phyloP scores from a whole-genome alignment of 768 basidiomycete genomes.

The Boletus sensibilis region DNA sequence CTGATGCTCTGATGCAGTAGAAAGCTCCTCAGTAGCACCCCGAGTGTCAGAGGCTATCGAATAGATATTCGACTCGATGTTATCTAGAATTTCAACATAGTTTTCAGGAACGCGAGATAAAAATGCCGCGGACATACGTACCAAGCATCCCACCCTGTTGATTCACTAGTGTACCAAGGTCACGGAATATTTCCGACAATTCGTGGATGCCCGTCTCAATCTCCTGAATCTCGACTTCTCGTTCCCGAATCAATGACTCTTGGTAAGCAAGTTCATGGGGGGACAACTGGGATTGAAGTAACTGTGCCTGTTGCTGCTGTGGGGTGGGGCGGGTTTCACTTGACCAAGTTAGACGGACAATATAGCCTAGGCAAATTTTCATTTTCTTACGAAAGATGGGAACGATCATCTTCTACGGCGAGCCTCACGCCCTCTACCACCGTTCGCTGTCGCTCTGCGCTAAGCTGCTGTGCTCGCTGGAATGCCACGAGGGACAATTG shows the following conservation, averaged over 20 bases:
- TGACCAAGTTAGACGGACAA: conserved; percentile 7
- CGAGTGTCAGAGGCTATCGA: conserved; percentile 81
- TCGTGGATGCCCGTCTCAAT: conserved; percentile 98
- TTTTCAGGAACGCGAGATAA: not conserved
- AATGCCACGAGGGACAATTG: conserved; percentile 88
- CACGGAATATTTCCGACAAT: conserved; percentile 92
- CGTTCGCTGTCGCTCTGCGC: conserved; percentile 85
- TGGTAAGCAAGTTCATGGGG: conserved; percentile 94
- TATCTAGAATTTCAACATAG: conserved; percentile 52
- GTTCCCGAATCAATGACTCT: conserved; percentile 78
- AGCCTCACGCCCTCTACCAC: conserved; percentile 86
- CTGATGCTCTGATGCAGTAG: conserved; percentile 89
- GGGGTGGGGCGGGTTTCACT: conserved; percentile 44
- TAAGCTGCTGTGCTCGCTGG: conserved; percentile 87
- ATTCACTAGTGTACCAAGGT: conserved; percentile 89
- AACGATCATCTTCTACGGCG: conserved; percentile 74
- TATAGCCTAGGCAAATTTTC: not conserved
- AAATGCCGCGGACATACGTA: conserved; percentile 37
- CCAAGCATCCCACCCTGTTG: conserved; percentile 96
- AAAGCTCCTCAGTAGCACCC: conserved; percentile 82
- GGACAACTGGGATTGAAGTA: conserved; percentile 71
- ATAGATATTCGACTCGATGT: conserved; percentile 91
- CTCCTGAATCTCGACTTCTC: conserved; percentile 91
- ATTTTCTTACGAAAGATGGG: conserved; percentile 28
- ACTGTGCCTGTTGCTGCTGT: conserved; percentile 66